Percentiles rank a stretch among this genome's conserved stretches.
These are phyloP conservation scores for Spathaspora hagerdaliae DNA, from an alignment of 805 yeast genomes.

Conservation along the genomic window DNA sequence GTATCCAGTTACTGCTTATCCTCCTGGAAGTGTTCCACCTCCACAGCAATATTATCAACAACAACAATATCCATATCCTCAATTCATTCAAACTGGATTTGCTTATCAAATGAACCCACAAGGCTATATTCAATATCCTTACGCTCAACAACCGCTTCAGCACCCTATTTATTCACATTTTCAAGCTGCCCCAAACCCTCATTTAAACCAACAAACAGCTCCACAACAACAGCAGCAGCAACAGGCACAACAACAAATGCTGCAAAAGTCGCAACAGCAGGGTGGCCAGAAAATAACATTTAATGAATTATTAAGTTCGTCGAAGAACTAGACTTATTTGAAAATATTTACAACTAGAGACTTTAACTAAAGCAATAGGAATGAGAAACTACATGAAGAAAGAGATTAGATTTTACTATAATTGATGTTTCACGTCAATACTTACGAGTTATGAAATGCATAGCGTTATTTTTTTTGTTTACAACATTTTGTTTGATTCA, in stretches of 20 bases:
- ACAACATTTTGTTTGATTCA: no score
- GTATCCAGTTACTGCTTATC: constrained; percentile 34
- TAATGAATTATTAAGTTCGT: constrained; percentile 24
- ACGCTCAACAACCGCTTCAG: constrained; percentile 7
- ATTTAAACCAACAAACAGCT: constrained; percentile 8
- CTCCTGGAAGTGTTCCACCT: constrained; percentile 16
- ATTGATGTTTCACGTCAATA: no score
- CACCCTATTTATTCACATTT: constrained; percentile 7
- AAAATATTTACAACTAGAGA: no score
- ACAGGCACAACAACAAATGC: constrained; percentile 9
- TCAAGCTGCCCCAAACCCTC: constrained; percentile 19
- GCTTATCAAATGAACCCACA: constrained; percentile 27
- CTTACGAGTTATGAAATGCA: no score
- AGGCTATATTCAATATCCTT: constrained; percentile 30
- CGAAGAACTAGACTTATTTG: background rate
- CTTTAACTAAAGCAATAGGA: no score
- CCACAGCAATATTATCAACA: constrained; percentile 6
- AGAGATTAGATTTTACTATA: no score
- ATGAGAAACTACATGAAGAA: no score
- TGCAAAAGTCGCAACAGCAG: background rate
- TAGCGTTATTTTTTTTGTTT: no score
- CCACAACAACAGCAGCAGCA: constrained; percentile 10
- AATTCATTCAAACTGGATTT: constrained; percentile 26
- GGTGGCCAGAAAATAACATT: constrained; percentile 38
- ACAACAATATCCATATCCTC: constrained; percentile 8